phyloP scores from a whole-genome alignment of 2,329 filamentous ascomycete species.

The Cylindrodendrum hubeiense region DNA sequence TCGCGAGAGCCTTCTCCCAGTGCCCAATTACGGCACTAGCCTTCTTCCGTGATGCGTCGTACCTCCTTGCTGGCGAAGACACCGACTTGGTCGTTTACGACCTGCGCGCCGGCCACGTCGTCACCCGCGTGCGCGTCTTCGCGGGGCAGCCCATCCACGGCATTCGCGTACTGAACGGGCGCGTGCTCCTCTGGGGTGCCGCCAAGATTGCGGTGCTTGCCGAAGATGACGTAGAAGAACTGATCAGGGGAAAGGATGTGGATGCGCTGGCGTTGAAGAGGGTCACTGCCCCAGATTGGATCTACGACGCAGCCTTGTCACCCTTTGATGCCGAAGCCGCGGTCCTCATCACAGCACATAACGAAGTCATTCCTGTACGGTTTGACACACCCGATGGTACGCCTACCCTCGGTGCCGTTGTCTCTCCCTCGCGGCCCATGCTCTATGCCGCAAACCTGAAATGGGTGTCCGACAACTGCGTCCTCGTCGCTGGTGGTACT shows the following conservation, averaged over 20 bases:
- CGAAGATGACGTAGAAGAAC: slow-evolving; percentile 37
- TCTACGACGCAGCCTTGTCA: slow-evolving; percentile 74
- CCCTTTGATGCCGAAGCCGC: slow-evolving; percentile 57
- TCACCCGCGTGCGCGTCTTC: slow-evolving; percentile 68
- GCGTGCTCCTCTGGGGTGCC: slow-evolving; percentile 78
- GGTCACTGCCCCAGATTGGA: slow-evolving; percentile 76
- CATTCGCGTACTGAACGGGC: slow-evolving; percentile 61
- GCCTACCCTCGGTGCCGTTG: slow-evolving; percentile 61
- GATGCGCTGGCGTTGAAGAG: slow-evolving; percentile 48
- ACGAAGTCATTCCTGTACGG: slow-evolving; percentile 74
- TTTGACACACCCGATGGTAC: slow-evolving; percentile 43
- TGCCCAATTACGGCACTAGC: slow-evolving; percentile 72
- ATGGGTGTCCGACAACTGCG: slow-evolving; percentile 67
- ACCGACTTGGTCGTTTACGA: slow-evolving; percentile 68
- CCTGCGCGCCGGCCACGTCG: slow-evolving; percentile 48
- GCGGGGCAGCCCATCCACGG: slow-evolving; percentile 80
- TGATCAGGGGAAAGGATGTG: slow-evolving; percentile 32
- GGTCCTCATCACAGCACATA: slow-evolving; percentile 86
- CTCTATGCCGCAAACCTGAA: slow-evolving; percentile 86
- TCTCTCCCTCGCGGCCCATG: slow-evolving; percentile 81
- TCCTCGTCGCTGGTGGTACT: slow-evolving; percentile 88
- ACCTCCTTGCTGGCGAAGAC: slow-evolving; percentile 72
- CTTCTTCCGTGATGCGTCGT: slow-evolving; percentile 57
- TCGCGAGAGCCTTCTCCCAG: slow-evolving; percentile 55
- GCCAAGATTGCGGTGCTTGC: slow-evolving; percentile 62